Evolutionary conservation across 768 basidiomycete genomes (phyloP), one percentile per base, ranked within the genome.

Genomic region (Suillus lakei): DNA sequence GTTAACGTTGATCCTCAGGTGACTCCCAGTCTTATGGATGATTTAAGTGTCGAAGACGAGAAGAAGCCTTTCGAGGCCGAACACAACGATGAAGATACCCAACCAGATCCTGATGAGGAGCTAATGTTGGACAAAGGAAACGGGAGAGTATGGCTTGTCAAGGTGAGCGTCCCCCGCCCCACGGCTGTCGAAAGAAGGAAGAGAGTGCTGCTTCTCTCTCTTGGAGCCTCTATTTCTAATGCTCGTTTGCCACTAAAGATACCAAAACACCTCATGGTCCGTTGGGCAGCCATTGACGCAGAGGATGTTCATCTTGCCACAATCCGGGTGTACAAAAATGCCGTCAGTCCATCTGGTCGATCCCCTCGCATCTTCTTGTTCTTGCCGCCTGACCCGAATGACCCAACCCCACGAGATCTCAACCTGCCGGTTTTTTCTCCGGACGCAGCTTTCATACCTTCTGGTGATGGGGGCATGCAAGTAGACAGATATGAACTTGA

Each of bases 261-360:
- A 51, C 96, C 95, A 0, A 91, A 91, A 73, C 91, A 91, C 74
- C 81, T 98, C 61, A 86, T 96, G 82, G 90, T 94, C 68, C 85
- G 90, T 39, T 98, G 96, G 96, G 80, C 88, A n/a, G 79, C 86
- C 36, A 85, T 94, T 48, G 82, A 88, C 67, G 84, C 84, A 5
- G 92, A 93, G 64, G 91, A 91, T 67, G 79, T 92, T 4, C 90
- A 94, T 67, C 85, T 98, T 1, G 96, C 94, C 8, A 91, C 90
- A 9, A 85, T 98, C 61, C 88, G 95, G 0, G 88, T 98, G 15
- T 97, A 95, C 78, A 82, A 82, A 58, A 76, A 81, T 50, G 76
- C 81, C 21, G 76, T 81, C 43, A 77, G 76, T 18, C 75, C 84
- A 8, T 78, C 76, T 1, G 85, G 80, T 58, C 81, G 81, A 59